Conservation (phyloP, 306 rosid genomes). For the Morella rubra region DNA sequence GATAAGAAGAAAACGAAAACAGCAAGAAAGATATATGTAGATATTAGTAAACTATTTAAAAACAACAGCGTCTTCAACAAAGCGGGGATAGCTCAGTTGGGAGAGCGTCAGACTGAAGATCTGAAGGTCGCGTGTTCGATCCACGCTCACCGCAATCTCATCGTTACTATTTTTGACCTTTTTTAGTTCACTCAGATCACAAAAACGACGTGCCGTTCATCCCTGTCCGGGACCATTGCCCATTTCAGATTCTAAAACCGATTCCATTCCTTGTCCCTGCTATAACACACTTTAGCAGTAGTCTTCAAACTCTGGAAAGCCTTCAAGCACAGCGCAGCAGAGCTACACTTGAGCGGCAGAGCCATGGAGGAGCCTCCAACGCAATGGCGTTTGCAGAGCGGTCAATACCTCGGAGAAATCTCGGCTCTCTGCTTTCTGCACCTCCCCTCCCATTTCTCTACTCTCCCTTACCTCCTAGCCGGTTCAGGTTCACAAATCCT, state of each 20-base stretch:
- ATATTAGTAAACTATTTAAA: fast-evolving
- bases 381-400: slow-evolving; percentile 53
- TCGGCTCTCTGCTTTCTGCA: slow-evolving; percentile 86
- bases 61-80: fast-evolving
- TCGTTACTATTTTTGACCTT: not conserved
- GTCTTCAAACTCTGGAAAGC: not conserved
- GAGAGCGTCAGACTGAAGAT: slow-evolving; percentile 51
- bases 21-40: too few species aligned
- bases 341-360: not conserved
- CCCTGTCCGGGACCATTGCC: too few species aligned
- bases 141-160: slow-evolving; percentile 36
- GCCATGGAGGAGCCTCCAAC: slow-evolving; percentile 29
- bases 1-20: not conserved
- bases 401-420: slow-evolving; percentile 84
- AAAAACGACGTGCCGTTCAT: not conserved
- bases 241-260: not conserved
- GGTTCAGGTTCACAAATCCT: slow-evolving; percentile 83
- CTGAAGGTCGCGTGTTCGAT: slow-evolving; percentile 50
- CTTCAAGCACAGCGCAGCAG: not conserved
- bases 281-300: not conserved
- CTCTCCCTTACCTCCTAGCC: slow-evolving; percentile 69
- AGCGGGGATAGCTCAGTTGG: slow-evolving; percentile 59
- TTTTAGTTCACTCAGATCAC: not conserved
- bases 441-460: slow-evolving; percentile 45
- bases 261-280: not conserved